phyloP scores from a whole-genome alignment of 148 eudicot species.

The Bassia scoparia region DNA sequence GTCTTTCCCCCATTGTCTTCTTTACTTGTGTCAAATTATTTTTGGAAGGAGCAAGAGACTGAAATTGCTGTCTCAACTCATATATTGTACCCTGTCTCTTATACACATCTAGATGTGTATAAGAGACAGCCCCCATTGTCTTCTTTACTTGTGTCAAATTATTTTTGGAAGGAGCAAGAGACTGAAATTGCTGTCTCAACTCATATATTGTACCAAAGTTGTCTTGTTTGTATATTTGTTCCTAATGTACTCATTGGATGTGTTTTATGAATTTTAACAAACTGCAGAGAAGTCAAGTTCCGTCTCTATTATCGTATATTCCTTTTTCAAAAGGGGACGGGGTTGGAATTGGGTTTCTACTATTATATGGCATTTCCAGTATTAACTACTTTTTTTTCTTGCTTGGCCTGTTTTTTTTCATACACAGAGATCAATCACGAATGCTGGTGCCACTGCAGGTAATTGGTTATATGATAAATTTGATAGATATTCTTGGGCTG shows the following conservation, averaged over 20 bases:
- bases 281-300: background rate
- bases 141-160: too few relatives aligned
- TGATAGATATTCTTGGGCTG: background rate
- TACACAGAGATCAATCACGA: conserved; percentile 57
- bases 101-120: too few relatives aligned
- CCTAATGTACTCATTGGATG: background rate
- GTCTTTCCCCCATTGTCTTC: too few relatives aligned
- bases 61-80: too few relatives aligned
- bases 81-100: too few relatives aligned
- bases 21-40: too few relatives aligned
- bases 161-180: too few relatives aligned
- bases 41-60: too few relatives aligned
- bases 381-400: background rate
- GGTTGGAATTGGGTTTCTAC: background rate
- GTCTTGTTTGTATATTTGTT: background rate
- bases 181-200: too few relatives aligned
- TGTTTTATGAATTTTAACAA: background rate
- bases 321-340: background rate
- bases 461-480: background rate
- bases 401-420: background rate
- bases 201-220: too few relatives aligned
- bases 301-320: background rate
- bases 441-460: conserved; percentile 61
- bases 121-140: too few relatives aligned
- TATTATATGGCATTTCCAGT: too few relatives aligned